These are phyloP conservation scores for Neophaeococcomyces mojaviensis DNA, from an alignment of 2,329 filamentous ascomycete genomes.

Conservation along the genomic window DNA sequence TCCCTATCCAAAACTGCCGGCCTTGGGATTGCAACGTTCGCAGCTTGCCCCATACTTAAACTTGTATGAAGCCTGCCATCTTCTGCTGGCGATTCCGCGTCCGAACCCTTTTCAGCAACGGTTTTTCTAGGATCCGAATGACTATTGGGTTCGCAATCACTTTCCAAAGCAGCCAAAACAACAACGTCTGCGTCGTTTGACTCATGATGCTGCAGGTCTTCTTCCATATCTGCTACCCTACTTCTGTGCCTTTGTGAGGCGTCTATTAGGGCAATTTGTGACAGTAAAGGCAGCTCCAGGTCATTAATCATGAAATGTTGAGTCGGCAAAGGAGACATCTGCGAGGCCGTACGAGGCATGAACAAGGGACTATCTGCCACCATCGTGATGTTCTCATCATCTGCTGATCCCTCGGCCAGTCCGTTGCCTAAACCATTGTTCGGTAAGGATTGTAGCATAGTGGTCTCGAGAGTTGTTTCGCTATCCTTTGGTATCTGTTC, in stretches of 20 bases:
- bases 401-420: neutral
- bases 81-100: neutral
- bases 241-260: no score
- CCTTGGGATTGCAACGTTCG: neutral
- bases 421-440: neutral
- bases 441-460: no score
- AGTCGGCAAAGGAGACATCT: neutral
- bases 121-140: neutral
- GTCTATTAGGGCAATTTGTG: neutral
- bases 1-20: neutral
- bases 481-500: no score
- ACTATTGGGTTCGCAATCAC: no score
- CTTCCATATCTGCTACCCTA: no score
- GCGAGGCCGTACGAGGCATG: slow-evolving; percentile 1
- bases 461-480: no score
- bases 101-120: neutral
- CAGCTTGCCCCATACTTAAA: neutral
- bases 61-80: neutral
- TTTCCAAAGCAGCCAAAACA: no score
- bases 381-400: neutral
- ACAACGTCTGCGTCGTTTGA: no score
- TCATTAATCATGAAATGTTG: neutral
- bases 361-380: slow-evolving; percentile 3
- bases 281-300: neutral
- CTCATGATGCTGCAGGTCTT: no score